phyloP scores from a whole-genome alignment of 257 asterid species.

The Rehmannia glutinosa region DNA sequence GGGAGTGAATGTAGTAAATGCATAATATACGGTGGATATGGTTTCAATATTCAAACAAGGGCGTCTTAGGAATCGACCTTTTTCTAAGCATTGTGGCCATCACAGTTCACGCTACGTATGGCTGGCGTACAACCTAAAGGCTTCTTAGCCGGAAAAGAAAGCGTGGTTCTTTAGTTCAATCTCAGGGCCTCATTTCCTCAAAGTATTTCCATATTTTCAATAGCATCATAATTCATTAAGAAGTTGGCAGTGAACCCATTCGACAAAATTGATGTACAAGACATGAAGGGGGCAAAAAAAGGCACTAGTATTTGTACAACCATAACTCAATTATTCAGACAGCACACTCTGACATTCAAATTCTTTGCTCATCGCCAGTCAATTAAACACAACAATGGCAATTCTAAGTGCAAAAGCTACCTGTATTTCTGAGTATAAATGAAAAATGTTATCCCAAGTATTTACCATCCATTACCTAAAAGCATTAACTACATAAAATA shows the following conservation, averaged over 20 bases:
- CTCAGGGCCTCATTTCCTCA: not conserved
- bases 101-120: no score
- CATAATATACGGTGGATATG: no score
- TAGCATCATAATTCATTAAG: not conserved
- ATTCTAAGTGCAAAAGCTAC: not conserved
- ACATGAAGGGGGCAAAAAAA: not conserved
- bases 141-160: no score
- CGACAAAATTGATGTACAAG: not conserved
- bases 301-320: not conserved
- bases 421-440: not conserved
- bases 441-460: not conserved
- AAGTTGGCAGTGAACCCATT: not conserved
- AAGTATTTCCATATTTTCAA: not conserved
- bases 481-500: not conserved
- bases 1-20: no score
- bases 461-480: not conserved
- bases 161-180: no score
- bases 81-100: no score
- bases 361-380: not conserved
- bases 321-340: not conserved
- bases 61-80: no score
- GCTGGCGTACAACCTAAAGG: no score
- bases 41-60: no score
- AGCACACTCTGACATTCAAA: not conserved
- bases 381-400: not conserved